These are phyloP conservation scores for Lunularia cruciata DNA, from an alignment of 225 moss, liverwort and hornwort genomes.

Conservation along the genomic window DNA sequence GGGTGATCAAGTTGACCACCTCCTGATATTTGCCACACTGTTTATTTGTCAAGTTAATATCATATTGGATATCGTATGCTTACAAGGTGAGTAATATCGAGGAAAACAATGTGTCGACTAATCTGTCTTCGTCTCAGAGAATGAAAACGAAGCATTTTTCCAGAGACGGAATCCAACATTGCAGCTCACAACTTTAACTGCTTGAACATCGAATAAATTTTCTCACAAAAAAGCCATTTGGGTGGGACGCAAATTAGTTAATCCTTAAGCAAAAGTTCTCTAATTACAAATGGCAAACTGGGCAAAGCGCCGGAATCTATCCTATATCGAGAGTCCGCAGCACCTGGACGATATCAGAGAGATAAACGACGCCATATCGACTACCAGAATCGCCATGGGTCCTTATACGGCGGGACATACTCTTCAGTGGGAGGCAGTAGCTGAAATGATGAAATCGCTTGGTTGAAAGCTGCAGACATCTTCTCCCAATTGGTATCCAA, in stretches of 20 bases:
- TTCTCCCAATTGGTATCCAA: slow-evolving; percentile 70
- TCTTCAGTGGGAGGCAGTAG: slow-evolving; percentile 63
- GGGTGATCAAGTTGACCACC: too few relatives aligned
- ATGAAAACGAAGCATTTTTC: too few relatives aligned
- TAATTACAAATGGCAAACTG: neutral
- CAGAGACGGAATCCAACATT: too few relatives aligned
- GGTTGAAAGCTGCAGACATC: slow-evolving; percentile 66
- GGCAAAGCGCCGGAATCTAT: neutral
- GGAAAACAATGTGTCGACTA: too few relatives aligned
- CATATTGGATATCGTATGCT: too few relatives aligned
- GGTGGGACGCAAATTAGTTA: neutral
- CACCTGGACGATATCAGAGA: neutral
- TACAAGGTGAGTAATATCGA: too few relatives aligned
- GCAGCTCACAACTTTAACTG: too few relatives aligned
- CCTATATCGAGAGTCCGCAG: slow-evolving; percentile 4
- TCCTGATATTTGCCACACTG: too few relatives aligned
- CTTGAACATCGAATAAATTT: too few relatives aligned
- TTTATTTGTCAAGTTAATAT: too few relatives aligned
- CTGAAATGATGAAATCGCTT: slow-evolving; percentile 65
- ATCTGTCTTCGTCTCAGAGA: too few relatives aligned
- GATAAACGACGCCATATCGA: neutral
- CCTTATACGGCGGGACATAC: slow-evolving; percentile 91
- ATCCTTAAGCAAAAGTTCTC: neutral
- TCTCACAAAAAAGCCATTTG: too few relatives aligned
- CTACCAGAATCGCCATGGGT: slow-evolving; percentile 99